Evolutionary conservation across 2,329 filamentous ascomycete species (phyloP).

Genomic region (Aspergillus latus): DNA sequence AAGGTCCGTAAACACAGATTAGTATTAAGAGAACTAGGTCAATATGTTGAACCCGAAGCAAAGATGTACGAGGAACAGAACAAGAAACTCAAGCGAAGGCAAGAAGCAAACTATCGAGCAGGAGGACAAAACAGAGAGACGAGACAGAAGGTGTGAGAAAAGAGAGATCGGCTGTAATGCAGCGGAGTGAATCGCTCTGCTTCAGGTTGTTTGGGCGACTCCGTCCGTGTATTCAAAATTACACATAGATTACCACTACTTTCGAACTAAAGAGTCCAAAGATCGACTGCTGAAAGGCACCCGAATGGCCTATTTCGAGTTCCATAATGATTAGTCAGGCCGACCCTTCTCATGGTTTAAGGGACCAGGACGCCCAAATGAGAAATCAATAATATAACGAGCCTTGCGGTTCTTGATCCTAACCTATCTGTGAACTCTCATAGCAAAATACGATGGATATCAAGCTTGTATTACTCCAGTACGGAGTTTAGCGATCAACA

Average conservation of each 20-base stretch:
- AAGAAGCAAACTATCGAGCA: constrained; percentile 9
- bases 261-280: neutral
- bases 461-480: too few relatives aligned
- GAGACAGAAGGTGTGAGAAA: constrained; percentile 7
- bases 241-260: neutral
- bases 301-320: neutral
- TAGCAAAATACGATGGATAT: too few relatives aligned
- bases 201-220: constrained; percentile 14
- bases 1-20: constrained; percentile 12
- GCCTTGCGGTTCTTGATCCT: too few relatives aligned
- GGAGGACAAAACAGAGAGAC: constrained; percentile 5
- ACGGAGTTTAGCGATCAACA: too few relatives aligned
- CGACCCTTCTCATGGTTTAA: neutral
- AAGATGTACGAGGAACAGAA: constrained; percentile 9
- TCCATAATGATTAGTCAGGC: neutral
- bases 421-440: too few relatives aligned
- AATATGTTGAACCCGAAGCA: constrained; percentile 1
- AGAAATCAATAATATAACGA: too few relatives aligned
- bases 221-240: neutral
- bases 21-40: constrained; percentile 10
- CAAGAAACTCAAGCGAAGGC: constrained; percentile 11
- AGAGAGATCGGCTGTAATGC: constrained; percentile 11
- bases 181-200: constrained; percentile 9
- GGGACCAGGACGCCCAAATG: neutral
- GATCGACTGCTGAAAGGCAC: constrained; percentile 5